A percentile compares a stretch with the other conserved stretches of the same genome.
These are phyloP conservation scores for Diaporthe citriasiana DNA, from an alignment of 2,329 filamentous ascomycete species.

Conservation along the genomic window DNA sequence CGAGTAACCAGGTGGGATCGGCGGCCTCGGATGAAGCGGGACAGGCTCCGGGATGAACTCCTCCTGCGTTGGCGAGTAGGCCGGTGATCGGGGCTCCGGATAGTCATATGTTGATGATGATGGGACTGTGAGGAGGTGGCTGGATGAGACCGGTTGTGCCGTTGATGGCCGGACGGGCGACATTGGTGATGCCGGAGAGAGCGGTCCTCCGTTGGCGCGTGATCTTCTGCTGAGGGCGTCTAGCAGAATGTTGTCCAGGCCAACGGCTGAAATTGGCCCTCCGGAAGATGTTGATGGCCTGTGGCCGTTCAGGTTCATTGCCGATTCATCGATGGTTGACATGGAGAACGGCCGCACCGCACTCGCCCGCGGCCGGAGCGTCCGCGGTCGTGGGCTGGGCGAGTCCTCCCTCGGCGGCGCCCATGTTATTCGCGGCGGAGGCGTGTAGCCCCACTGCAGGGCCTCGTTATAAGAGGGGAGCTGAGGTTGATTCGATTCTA, in stretches of 20 bases:
- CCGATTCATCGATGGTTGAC: slow-evolving; percentile 24
- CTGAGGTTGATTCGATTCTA: slow-evolving; percentile 15
- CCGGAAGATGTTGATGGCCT: neutral
- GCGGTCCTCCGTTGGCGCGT: neutral
- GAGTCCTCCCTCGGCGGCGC: slow-evolving; percentile 32
- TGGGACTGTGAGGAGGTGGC: slow-evolving; percentile 5
- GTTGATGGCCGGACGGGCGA: slow-evolving; percentile 27
- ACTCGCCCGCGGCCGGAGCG: neutral
- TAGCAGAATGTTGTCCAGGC: slow-evolving; percentile 12
- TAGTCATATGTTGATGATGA: slow-evolving; percentile 1
- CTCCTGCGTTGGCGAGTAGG: slow-evolving; percentile 25
- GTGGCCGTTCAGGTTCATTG: neutral
- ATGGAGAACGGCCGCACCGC: slow-evolving; percentile 32
- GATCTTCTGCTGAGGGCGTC: slow-evolving; percentile 6
- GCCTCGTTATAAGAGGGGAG: slow-evolving; percentile 36
- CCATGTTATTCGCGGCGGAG: slow-evolving; percentile 33
- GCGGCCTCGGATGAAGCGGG: slow-evolving; percentile 31
- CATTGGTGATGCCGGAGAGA: neutral
- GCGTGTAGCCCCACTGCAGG: slow-evolving; percentile 34
- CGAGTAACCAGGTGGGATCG: slow-evolving; percentile 31
- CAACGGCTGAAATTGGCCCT: neutral
- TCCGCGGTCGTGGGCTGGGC: slow-evolving; percentile 7
- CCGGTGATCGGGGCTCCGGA: slow-evolving; percentile 2
- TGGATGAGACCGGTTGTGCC: slow-evolving; percentile 7
- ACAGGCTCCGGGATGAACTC: slow-evolving; percentile 21